These are phyloP conservation scores for Cerioporus squamosus DNA, from an alignment of 1,284 basidiomycete genomes.

Conservation along the genomic window DNA sequence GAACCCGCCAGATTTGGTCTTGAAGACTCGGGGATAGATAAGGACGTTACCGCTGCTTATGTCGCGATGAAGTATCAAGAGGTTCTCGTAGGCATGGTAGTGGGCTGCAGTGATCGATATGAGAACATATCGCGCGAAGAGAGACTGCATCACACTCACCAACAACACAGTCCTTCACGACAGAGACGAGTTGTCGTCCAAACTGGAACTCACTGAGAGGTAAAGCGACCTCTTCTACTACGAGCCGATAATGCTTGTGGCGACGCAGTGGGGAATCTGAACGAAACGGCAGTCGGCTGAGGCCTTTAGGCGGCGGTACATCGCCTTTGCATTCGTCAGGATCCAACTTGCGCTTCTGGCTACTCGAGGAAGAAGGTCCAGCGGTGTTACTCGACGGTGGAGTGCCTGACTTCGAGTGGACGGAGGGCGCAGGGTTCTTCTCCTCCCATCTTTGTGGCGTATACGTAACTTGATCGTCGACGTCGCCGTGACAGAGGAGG, in stretches of 20 bases:
- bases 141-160: background rate
- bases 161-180: background rate
- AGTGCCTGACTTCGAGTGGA: no score
- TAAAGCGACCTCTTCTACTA: slow-evolving; percentile 1
- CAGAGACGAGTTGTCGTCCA: background rate
- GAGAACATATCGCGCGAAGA: background rate
- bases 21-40: background rate
- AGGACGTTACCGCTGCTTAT: slow-evolving; percentile 9
- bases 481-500: slow-evolving; percentile 2
- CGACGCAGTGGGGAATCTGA: background rate
- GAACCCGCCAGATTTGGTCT: background rate
- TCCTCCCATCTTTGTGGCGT: background rate
- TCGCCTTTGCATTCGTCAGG: background rate
- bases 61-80: slow-evolving; percentile 2
- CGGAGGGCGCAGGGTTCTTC: no score
- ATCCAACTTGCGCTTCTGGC: background rate
- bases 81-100: background rate
- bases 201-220: background rate
- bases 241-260: slow-evolving; percentile 12
- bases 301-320: no score
- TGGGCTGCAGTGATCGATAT: background rate
- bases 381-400: no score
- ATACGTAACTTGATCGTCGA: background rate
- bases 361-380: no score
- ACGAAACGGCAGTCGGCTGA: background rate